Percentiles rank a stretch among this genome's conserved stretches.
Conservation (phyloP, 352 stramenopile genomes). For the Globisporangium heterothallicum region DNA sequence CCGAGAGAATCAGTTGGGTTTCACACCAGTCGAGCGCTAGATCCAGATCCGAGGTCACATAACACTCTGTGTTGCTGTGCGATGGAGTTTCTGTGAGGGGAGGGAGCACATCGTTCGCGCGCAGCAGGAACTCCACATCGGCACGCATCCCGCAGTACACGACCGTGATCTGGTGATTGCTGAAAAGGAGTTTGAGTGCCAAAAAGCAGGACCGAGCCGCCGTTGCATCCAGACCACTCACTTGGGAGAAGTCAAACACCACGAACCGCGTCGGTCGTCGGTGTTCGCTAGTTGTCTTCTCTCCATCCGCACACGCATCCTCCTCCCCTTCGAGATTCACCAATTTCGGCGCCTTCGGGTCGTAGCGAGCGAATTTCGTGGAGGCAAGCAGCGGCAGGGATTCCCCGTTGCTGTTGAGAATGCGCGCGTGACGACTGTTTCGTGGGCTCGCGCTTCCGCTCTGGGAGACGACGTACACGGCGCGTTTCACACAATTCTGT, state of each 20-base stretch:
- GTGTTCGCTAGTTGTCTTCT: not conserved
- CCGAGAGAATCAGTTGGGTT: constrained; percentile 47
- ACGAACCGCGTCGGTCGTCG: constrained; percentile 46
- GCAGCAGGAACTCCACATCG: constrained; percentile 49
- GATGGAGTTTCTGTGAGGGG: not conserved
- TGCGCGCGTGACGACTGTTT: not conserved
- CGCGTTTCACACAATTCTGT: constrained; percentile 59
- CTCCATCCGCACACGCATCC: too few species aligned
- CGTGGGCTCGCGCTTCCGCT: not conserved
- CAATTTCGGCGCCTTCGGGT: constrained; percentile 15
- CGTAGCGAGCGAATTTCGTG: constrained; percentile 2
- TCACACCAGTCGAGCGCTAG: constrained; percentile 62
- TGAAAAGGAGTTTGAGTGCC: constrained; percentile 57
- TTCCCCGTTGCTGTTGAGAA: constrained; percentile 10
- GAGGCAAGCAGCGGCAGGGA: constrained; percentile 22
- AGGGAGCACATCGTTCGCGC: constrained; percentile 48
- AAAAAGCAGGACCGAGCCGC: constrained; percentile 68
- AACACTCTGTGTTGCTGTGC: constrained; percentile 14
- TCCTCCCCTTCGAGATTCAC: constrained; percentile 40
- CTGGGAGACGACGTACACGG: constrained; percentile 37
- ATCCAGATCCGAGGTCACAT: constrained; percentile 44
- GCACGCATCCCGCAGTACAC: constrained; percentile 63
- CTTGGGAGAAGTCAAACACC: constrained; percentile 71
- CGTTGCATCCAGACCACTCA: constrained; percentile 78
- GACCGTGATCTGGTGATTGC: constrained; percentile 35